Evolutionary conservation across 495 filamentous ascomycete genomes (phyloP).

Genomic region (Penicillium coffeae): DNA sequence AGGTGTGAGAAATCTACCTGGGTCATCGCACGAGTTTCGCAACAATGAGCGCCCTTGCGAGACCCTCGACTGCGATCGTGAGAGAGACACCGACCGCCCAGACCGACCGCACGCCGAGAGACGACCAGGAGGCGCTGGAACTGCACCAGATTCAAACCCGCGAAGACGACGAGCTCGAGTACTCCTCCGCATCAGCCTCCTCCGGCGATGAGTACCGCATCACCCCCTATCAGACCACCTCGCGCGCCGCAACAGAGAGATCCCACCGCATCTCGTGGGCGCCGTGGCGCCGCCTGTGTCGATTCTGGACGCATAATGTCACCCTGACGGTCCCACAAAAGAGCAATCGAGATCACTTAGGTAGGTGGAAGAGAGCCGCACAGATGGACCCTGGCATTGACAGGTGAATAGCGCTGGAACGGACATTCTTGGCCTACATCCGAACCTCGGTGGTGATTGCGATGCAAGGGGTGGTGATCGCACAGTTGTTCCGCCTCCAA

Average conservation of each 20-base stretch:
- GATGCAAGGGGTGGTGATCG: constrained; percentile 61
- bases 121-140: constrained; percentile 31
- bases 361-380: constrained; percentile 20
- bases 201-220: constrained; percentile 36
- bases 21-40: background rate
- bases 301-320: constrained; percentile 42
- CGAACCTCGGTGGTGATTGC: constrained; percentile 67
- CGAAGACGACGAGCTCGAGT: constrained; percentile 17
- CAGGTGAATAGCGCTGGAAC: constrained; percentile 76
- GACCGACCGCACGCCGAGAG: background rate
- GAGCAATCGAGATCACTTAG: constrained; percentile 45
- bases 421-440: constrained; percentile 75
- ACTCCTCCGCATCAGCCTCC: constrained; percentile 31
- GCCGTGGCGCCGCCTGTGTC: constrained; percentile 20
- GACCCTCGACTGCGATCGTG: constrained; percentile 21
- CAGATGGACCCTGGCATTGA: background rate
- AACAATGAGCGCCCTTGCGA: constrained; percentile 1
- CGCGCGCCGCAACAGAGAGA: constrained; percentile 13
- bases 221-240: constrained; percentile 21
- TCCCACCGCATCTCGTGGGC: constrained; percentile 21
- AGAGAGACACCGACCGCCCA: background rate
- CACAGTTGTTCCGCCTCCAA: constrained; percentile 69
- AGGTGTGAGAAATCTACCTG: background rate
- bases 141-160: constrained; percentile 32
- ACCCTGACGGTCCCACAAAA: constrained; percentile 39